These are phyloP conservation scores for Phanerodontia chrysosporium DNA, from an alignment of 768 basidiomycete genomes.

Conservation along the genomic window DNA sequence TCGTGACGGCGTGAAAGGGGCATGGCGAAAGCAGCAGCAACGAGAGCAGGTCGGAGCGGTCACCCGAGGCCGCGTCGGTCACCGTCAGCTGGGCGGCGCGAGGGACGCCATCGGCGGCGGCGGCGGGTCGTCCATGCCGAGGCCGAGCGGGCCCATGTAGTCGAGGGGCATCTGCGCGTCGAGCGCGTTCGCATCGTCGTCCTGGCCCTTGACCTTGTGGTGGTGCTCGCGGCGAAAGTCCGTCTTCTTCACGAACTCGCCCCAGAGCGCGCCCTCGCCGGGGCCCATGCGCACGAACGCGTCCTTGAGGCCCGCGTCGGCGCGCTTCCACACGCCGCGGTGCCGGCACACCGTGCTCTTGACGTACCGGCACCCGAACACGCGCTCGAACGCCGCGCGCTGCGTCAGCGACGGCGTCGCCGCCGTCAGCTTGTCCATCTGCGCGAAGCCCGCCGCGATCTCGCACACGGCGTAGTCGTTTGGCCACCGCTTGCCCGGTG, in stretches of 20 bases:
- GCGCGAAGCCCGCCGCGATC: slow-evolving; percentile 54
- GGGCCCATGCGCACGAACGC: slow-evolving; percentile 52
- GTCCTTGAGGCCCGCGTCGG: slow-evolving; percentile 41
- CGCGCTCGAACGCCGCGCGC: slow-evolving; percentile 62
- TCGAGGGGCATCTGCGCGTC: too few species aligned
- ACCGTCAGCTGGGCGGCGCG: not conserved
- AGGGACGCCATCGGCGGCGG: slow-evolving; percentile 1
- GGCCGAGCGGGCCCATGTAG: not conserved
- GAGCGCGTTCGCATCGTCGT: not conserved
- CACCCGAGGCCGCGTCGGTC: not conserved
- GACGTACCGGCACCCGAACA: slow-evolving; percentile 68
- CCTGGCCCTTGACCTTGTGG: slow-evolving; percentile 25
- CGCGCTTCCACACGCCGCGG: slow-evolving; percentile 62
- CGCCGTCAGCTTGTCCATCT: slow-evolving; percentile 37
- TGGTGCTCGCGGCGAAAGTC: slow-evolving; percentile 41
- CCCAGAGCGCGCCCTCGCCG: slow-evolving; percentile 61
- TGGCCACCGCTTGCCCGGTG: slow-evolving; percentile 70
- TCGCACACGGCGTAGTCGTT: slow-evolving; percentile 72
- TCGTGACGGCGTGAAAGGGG: too few species aligned
- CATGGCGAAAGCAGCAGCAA: not conserved
- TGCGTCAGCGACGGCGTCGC: slow-evolving; percentile 48
- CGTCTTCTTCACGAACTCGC: slow-evolving; percentile 55
- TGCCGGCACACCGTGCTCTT: slow-evolving; percentile 73
- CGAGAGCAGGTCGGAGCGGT: not conserved
- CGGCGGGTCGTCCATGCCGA: not conserved